A percentile compares a stretch with the other conserved stretches of the same genome.
Conservation (phyloP, 202 grass and related monocot genomes). For the Schoenoplectus triqueter region DNA sequence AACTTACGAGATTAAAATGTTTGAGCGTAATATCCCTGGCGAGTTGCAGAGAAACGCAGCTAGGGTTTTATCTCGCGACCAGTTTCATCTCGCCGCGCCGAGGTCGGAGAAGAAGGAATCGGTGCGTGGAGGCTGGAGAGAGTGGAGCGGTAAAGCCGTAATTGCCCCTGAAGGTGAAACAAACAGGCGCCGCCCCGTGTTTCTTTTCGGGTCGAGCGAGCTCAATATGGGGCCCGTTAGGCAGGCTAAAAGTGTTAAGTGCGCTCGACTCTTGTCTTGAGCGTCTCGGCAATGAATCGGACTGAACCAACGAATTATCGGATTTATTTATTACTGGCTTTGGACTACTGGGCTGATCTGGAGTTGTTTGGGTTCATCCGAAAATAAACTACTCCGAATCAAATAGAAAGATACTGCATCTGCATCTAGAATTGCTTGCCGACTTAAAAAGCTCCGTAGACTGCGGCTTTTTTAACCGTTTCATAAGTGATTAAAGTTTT, state of each 20-base stretch:
- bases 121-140: neutral
- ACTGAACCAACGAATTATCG: neutral
- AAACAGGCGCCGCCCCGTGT: neutral
- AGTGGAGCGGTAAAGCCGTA: neutral
- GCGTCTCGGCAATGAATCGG: neutral
- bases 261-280: no score
- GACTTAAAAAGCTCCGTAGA: no score
- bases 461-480: no score
- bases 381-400: no score
- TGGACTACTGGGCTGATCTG: no score
- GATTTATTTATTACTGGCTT: neutral
- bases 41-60: neutral
- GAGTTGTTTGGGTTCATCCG: no score
- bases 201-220: neutral
- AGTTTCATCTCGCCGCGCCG: neutral
- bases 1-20: neutral
- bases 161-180: neutral
- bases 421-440: no score
- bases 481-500: no score
- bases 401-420: no score
- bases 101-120: conserved; percentile 13
- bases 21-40: neutral
- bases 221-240: neutral
- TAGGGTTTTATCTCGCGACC: conserved; percentile 12
- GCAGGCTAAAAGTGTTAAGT: neutral